Evolutionary conservation across 2,329 filamentous ascomycete genomes (phyloP).

Genomic region (Ophiostoma montium): DNA sequence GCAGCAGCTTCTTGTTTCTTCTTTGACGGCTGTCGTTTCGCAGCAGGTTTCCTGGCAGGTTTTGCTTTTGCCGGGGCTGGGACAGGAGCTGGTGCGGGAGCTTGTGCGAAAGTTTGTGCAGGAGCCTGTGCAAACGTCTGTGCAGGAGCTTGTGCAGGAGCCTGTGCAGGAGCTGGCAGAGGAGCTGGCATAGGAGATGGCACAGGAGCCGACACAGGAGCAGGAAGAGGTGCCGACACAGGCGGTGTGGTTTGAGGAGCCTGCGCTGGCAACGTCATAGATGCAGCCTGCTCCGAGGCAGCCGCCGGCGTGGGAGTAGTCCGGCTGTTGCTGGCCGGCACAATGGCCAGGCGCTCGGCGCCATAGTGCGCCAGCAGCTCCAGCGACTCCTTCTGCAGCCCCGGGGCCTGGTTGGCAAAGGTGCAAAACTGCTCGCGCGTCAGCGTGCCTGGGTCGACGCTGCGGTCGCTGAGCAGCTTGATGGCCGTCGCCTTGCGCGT

Average conservation of each 20-base stretch:
- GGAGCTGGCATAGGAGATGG: background rate
- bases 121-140: too few relatives aligned
- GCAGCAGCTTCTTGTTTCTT: background rate
- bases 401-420: slow-evolving; percentile 44
- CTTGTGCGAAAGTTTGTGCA: too few relatives aligned
- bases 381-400: slow-evolving; percentile 39
- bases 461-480: slow-evolving; percentile 30
- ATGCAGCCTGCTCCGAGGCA: background rate
- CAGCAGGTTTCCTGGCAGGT: background rate
- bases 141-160: background rate
- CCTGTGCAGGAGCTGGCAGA: background rate
- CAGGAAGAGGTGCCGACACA: background rate
- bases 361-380: slow-evolving; percentile 43
- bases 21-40: background rate
- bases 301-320: slow-evolving; percentile 12
- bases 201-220: background rate
- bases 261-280: background rate
- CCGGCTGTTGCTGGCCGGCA: slow-evolving; percentile 33
- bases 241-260: background rate
- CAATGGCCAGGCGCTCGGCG: slow-evolving; percentile 41
- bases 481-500: slow-evolving; percentile 18
- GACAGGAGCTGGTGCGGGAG: background rate
- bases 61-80: background rate
- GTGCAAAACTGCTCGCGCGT: slow-evolving; percentile 43
- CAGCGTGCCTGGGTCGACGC: slow-evolving; percentile 37